These are phyloP conservation scores for Ceratocystis papillata DNA, from an alignment of 2,329 filamentous ascomycete genomes.

Conservation along the genomic window DNA sequence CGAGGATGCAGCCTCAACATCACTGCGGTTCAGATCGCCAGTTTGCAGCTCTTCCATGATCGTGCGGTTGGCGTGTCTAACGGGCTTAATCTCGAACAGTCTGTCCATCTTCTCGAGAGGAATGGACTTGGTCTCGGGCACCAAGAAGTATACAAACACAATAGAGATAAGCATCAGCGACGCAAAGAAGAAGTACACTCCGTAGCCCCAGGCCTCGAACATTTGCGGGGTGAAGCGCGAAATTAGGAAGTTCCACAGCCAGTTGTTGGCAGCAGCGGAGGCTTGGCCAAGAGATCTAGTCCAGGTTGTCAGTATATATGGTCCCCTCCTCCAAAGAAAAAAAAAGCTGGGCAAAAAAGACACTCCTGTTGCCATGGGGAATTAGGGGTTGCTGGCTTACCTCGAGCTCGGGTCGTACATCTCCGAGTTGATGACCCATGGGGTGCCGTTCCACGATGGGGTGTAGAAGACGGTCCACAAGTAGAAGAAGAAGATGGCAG, in stretches of 20 bases:
- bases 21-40: conserved; percentile 31
- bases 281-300: conserved; percentile 33
- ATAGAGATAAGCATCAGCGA: conserved; percentile 48
- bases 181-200: conserved; percentile 55
- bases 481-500: conserved; percentile 59
- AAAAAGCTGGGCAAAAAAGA: conserved; percentile 46
- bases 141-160: conserved; percentile 50
- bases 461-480: conserved; percentile 58
- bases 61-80: conserved; percentile 35
- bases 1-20: conserved; percentile 28
- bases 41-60: conserved; percentile 37
- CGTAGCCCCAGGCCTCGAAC: conserved; percentile 48
- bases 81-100: conserved; percentile 44
- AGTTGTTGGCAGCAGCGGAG: conserved; percentile 59
- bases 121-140: conserved; percentile 57
- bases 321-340: conserved; percentile 34
- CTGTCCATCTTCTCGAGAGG: conserved; percentile 55
- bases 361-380: not conserved
- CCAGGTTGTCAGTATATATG: not conserved
- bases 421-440: conserved; percentile 61
- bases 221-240: conserved; percentile 57
- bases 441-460: conserved; percentile 57
- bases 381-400: conserved; percentile 44
- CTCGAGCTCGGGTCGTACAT: conserved; percentile 34
- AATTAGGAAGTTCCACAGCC: conserved; percentile 63